Conservation (phyloP, 768 basidiomycete species). For the Amanita exitialis region DNA sequence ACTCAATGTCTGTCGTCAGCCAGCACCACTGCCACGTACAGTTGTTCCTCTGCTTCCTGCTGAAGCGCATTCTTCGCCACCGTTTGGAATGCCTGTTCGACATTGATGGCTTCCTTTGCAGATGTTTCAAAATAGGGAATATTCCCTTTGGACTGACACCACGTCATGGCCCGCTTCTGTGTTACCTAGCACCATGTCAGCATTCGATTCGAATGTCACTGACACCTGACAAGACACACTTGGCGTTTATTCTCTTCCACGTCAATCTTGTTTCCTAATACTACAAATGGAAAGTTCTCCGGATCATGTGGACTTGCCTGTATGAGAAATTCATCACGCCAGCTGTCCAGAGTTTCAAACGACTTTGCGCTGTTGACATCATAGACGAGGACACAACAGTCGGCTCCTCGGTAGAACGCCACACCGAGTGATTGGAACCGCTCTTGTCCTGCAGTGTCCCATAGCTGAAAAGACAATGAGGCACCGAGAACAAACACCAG, state of each 20-base stretch:
- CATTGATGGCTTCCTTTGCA: conserved; percentile 99
- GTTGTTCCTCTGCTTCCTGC: conserved; percentile 92
- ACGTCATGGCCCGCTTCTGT: conserved; percentile 99
- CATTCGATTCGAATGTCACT: not conserved
- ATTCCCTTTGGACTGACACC: conserved; percentile 99
- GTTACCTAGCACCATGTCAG: conserved; percentile 54
- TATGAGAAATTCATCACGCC: conserved; percentile 99
- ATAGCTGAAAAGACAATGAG: conserved; percentile 45
- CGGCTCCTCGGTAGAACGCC: conserved; percentile 97
- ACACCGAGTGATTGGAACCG: conserved; percentile 99
- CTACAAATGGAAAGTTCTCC: conserved; percentile 99
- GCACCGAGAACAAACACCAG: conserved; percentile 3
- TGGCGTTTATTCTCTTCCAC: conserved; percentile 98
- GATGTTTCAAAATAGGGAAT: conserved; percentile 99
- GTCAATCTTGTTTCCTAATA: conserved; percentile 99
- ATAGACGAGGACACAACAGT: conserved; percentile 98
- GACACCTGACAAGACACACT: conserved; percentile 32
- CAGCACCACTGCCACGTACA: conserved; percentile 41
- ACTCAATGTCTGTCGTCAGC: not conserved
- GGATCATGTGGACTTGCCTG: conserved; percentile 98
- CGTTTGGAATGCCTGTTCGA: conserved; percentile 99
- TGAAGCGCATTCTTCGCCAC: conserved; percentile 99
- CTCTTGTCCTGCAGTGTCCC: conserved; percentile 99
- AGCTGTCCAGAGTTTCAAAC: conserved; percentile 97
- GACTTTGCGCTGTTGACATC: conserved; percentile 99